A percentile compares a stretch with the other conserved stretches of the same genome.
phyloP scores from a whole-genome alignment of 1,139 yeast species.

The Nadsonia starkeyi-henricii region DNA sequence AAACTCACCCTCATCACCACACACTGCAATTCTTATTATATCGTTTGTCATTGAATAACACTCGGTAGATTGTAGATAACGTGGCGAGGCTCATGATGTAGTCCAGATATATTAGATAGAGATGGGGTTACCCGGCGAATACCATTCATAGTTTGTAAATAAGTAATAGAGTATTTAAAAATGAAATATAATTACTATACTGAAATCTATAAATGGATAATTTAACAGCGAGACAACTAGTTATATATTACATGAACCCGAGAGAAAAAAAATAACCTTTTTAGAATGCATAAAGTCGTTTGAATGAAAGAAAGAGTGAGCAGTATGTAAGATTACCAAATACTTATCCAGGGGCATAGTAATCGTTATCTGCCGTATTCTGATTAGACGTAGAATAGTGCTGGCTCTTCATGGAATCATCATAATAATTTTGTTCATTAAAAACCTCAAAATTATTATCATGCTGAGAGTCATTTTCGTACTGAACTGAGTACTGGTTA shows the following conservation, averaged over 20 bases:
- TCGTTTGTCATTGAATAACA: constrained; percentile 14
- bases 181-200: neutral
- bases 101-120: neutral
- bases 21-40: constrained; percentile 60
- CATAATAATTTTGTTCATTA: no score
- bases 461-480: no score
- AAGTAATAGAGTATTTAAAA: no score
- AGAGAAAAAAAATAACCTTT: no score
- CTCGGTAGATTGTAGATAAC: constrained; percentile 6
- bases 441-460: no score
- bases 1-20: constrained; percentile 72
- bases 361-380: neutral
- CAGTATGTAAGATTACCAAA: no score
- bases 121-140: no score
- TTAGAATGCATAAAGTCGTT: no score
- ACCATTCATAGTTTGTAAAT: no score
- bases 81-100: neutral
- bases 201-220: neutral
- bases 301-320: no score
- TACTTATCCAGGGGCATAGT: neutral
- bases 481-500: no score
- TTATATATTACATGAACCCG: neutral
- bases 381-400: neutral
- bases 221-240: constrained; percentile 1
- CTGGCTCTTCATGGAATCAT: neutral